Evolutionary conservation across 2,329 filamentous ascomycete genomes (phyloP).

Genomic region (Paraphoma chrysanthemicola): DNA sequence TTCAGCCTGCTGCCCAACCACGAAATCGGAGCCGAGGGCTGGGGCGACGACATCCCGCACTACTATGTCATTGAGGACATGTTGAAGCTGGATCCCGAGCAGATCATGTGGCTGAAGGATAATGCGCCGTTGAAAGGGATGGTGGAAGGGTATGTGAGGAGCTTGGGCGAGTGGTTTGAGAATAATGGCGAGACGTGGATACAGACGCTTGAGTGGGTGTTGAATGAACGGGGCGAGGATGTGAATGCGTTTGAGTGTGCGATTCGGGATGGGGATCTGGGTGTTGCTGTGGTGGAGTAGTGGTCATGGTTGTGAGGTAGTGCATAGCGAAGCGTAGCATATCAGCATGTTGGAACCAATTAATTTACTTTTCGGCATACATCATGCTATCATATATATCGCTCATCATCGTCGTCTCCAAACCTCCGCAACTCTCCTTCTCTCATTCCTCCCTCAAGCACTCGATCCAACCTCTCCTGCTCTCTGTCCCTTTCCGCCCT

Average conservation of each 20-base stretch:
- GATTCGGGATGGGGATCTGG: constrained; percentile 72
- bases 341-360: no score
- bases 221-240: constrained; percentile 62
- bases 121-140: constrained; percentile 63
- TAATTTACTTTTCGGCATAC: no score
- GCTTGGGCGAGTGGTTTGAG: constrained; percentile 64
- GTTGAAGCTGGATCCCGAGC: constrained; percentile 67
- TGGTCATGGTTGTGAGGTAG: neutral
- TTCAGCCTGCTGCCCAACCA: constrained; percentile 57
- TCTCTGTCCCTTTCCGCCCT: constrained; percentile 21
- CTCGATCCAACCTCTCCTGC: constrained; percentile 16
- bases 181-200: constrained; percentile 69
- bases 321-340: no score
- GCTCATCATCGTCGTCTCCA: constrained; percentile 6
- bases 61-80: constrained; percentile 71
- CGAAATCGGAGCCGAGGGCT: constrained; percentile 65
- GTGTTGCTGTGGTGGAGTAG: constrained; percentile 59
- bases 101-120: constrained; percentile 65
- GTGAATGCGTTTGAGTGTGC: constrained; percentile 66
- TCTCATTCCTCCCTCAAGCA: constrained; percentile 19
- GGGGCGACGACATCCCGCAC: constrained; percentile 69
- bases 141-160: constrained; percentile 61
- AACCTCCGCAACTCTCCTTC: constrained; percentile 19
- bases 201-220: constrained; percentile 64
- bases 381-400: neutral